Evolutionary conservation across 371 early-diverging fungal genomes (phyloP).

Genomic region (Mortierella sp.): DNA sequence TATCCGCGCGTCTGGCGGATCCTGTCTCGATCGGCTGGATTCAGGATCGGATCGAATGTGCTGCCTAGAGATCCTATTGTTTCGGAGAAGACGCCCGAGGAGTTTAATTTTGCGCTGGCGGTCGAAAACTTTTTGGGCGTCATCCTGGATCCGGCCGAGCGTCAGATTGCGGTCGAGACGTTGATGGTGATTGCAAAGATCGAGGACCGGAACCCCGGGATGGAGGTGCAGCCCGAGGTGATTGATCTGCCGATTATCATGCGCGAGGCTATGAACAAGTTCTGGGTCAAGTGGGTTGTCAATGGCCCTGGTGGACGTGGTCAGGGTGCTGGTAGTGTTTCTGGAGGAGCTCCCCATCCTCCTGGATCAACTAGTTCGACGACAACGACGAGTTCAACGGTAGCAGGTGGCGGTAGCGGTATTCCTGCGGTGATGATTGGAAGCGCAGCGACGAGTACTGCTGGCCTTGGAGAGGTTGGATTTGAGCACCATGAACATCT

Average conservation of each 20-base stretch:
- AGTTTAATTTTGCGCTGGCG: constrained; percentile 82
- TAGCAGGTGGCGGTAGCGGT: neutral
- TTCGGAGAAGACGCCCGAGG: constrained; percentile 89
- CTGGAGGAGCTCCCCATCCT: neutral
- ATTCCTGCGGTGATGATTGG: neutral
- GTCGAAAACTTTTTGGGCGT: constrained; percentile 80
- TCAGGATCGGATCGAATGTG: constrained; percentile 67
- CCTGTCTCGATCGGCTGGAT: constrained; percentile 69
- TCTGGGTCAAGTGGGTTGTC: constrained; percentile 79
- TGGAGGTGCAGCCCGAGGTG: constrained; percentile 64
- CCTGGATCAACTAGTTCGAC: neutral
- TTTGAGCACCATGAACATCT: constrained; percentile 75
- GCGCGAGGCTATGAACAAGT: constrained; percentile 73
- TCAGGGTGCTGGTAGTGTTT: neutral
- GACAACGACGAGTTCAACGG: neutral
- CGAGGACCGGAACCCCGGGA: constrained; percentile 74
- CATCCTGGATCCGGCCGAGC: constrained; percentile 87
- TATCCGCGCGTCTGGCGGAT: constrained; percentile 85
- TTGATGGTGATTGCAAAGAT: constrained; percentile 76
- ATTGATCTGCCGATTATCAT: constrained; percentile 75
- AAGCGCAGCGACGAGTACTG: neutral
- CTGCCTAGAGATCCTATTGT: constrained; percentile 88
- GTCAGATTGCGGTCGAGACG: constrained; percentile 83
- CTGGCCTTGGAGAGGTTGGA: constrained; percentile 39
- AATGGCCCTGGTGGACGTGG: constrained; percentile 56